Percentiles rank a stretch among this genome's conserved stretches.
Evolutionary conservation across 768 basidiomycete species (phyloP).

Genomic region (Boletus pseudo-olivaceus): DNA sequence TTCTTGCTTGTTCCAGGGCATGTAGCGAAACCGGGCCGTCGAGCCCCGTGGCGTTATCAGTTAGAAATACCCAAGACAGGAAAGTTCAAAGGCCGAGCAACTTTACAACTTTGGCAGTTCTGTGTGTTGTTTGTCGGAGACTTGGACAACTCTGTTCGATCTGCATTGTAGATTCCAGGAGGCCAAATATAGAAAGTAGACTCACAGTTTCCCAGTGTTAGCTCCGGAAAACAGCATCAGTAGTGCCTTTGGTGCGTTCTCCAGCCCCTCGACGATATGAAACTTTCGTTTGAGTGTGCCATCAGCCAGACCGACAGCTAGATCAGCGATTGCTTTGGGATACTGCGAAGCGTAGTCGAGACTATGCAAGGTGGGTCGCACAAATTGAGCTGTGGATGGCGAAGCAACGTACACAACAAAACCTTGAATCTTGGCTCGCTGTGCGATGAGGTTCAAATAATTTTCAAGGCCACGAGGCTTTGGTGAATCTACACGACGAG

Average conservation of each 20-base stretch:
- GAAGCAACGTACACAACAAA: conserved; percentile 66
- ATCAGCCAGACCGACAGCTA: conserved; percentile 54
- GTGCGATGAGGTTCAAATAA: conserved; percentile 67
- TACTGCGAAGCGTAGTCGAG: conserved; percentile 71
- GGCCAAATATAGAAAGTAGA: neutral
- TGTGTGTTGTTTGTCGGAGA: conserved; percentile 40
- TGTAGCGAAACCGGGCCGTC: neutral
- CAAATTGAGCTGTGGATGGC: too few relatives aligned
- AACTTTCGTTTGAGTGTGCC: conserved; percentile 79
- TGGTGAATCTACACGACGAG: conserved; percentile 41
- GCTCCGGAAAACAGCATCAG: conserved; percentile 70
- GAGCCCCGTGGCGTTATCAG: neutral
- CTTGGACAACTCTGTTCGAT: conserved; percentile 49
- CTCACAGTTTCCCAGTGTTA: conserved; percentile 76
- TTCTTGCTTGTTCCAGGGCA: conserved; percentile 13
- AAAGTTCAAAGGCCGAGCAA: neutral
- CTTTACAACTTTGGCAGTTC: conserved; percentile 4
- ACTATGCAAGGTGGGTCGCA: conserved; percentile 34
- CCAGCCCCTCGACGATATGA: conserved; percentile 73
- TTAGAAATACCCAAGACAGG: neutral
- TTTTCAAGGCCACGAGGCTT: conserved; percentile 64
- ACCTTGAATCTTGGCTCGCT: conserved; percentile 78
- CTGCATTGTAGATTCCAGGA: conserved; percentile 1
- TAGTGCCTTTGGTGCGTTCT: conserved; percentile 68
- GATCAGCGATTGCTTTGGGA: conserved; percentile 52